Base-by-base conservation (phyloP, 306 rosid species). In the Cicer cuneatum region DNA sequence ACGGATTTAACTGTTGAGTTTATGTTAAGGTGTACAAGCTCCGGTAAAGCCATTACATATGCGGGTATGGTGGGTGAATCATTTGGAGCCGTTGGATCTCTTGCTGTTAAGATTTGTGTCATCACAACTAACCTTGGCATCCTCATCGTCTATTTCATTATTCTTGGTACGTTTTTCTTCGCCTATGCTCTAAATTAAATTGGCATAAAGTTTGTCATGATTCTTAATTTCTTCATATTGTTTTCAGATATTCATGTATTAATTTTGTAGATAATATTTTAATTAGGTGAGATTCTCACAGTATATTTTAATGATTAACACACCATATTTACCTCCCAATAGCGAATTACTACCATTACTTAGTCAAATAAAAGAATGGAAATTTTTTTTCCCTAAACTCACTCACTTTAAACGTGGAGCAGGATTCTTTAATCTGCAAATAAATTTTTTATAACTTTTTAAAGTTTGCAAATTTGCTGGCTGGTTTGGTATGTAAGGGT, bases 1-100 rank as follows among this genome's bases (percentile, higher is more conserved):
- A 79, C 85, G 0, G 90, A 89, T 16, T 62, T 89, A 8, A 86
- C 90, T 8, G 86, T 85, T 70, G 89, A 86, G 74, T 89, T 86
- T 7, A 58, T 89, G 79, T 5, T 89, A 1, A 70, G 90, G 83
- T 83, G 80, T 85, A 89, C 90, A 0, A 74, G 49, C 37, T 78
- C 83, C 9, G 84, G 89, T 42, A 42, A 80, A 48, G 79, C 87
- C 5, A 29, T 19, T n/a, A 89, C 93, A 5, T 89, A 89, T 37
- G 87, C 86, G 3, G 82, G 79, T 33, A 78, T 85, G 86, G 76
- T 84, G 57, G 86, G 78, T 1, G 87, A 84, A 78, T 83, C 90
- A 0, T 89, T 84, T 59, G 93, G 93, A 0, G 12, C 65, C 0
- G 0, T 24, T 0, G 93, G 93, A 9, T 66, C 90, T 2, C 60